Evolutionary conservation across 2,329 filamentous ascomycete species (phyloP), one percentile per base, ranked within the genome.

Genomic region (Stromatinia cepivora): DNA sequence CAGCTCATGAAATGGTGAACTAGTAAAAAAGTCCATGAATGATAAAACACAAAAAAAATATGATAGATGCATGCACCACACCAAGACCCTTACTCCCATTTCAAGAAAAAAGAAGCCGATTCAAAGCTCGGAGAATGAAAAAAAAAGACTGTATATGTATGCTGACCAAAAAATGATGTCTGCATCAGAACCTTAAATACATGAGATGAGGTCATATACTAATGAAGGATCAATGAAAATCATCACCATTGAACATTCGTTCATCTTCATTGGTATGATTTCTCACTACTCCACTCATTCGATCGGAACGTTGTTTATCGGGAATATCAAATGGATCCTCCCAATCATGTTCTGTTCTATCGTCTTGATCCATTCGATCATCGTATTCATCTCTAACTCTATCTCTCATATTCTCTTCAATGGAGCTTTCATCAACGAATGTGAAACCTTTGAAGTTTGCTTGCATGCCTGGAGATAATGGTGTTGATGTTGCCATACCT

Each of bases 361-460:
- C 80, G 50, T 81, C 83, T 72, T 89, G 86, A 69, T 86, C 83
- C 87, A 89, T 88, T 63, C 46, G 46, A 34, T 88, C 84, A 72
- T 90, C 87, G 64, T 85, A 82, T 61, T 87, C 83, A 65, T 85
- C 82, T 80, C 70, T 81, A 77, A 67, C 69, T 64, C 83, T 81
- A 71, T 84, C 84, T 69, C 82, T 81, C 88, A 92, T 93, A 73
- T 95, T 90, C 72, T 94, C 92, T 66, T 98, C 94, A 69, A 99
- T 89, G 2, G 92, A 92, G 77, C 92, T 97, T 81, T 98, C 94
- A 76, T 98, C 95, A n/a, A 98, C 95, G 79, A 97, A 99, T 0
- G 95, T 99, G 81, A 99, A 99, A 46, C 95, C 95, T 77, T 95
- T 92, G 84, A 99, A 99, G 78, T 98, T 97, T 72, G 94, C 95